Evolutionary conservation across 371 early-diverging fungal species (phyloP).

Genomic region (Parasitella parasitica): DNA sequence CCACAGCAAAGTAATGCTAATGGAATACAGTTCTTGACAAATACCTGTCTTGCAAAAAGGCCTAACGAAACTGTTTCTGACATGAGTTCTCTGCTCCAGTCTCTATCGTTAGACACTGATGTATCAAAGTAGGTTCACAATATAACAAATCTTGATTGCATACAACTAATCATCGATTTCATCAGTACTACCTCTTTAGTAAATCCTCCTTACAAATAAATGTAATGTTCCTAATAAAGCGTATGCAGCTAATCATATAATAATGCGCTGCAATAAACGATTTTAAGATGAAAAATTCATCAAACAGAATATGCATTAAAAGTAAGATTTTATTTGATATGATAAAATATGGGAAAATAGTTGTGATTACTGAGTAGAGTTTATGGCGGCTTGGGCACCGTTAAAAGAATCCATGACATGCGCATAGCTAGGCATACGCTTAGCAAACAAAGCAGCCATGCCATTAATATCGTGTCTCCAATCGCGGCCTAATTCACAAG

Average conservation of each 20-base stretch:
- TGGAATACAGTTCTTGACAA: slow-evolving; percentile 8
- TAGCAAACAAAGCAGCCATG: slow-evolving; percentile 21
- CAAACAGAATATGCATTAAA: no score
- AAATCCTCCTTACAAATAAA: slow-evolving; percentile 32
- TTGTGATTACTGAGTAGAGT: background rate
- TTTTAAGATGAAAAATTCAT: no score
- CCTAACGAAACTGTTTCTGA: slow-evolving; percentile 30
- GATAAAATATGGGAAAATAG: no score
- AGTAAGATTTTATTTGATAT: no score
- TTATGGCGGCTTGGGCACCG: slow-evolving; percentile 11
- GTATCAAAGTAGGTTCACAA: slow-evolving; percentile 20
- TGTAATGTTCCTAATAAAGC: no score
- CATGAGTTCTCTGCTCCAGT: slow-evolving; percentile 42
- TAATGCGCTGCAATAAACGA: no score
- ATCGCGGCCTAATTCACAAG: slow-evolving; percentile 23
- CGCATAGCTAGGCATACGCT: slow-evolving; percentile 22
- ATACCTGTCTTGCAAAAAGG: slow-evolving; percentile 23
- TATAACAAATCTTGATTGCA: background rate
- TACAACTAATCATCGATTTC: background rate
- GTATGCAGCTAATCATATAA: no score
- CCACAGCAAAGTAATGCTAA: background rate
- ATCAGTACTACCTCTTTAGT: slow-evolving; percentile 25
- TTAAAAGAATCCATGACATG: slow-evolving; percentile 22
- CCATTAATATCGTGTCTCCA: slow-evolving; percentile 16
- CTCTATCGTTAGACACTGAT: slow-evolving; percentile 29